Evolutionary conservation across 2,329 filamentous ascomycete species (phyloP).

Genomic region (Cercospora nicotianae): DNA sequence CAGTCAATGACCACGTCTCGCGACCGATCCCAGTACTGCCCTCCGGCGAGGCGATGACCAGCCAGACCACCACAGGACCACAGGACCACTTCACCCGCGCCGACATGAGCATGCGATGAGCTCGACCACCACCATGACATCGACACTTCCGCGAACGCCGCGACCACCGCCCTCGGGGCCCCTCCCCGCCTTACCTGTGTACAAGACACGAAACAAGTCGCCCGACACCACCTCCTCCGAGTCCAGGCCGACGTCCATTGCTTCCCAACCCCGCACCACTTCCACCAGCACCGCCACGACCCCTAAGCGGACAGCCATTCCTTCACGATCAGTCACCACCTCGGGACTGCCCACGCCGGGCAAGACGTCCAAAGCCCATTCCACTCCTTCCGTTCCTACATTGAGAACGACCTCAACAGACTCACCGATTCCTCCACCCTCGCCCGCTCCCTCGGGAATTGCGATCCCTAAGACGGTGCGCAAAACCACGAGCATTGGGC

Average conservation of each 20-base stretch:
- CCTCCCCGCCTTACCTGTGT: slow-evolving; percentile 71
- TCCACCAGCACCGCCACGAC: slow-evolving; percentile 41
- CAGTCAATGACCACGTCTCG: not conserved
- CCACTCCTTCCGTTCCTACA: slow-evolving; percentile 57
- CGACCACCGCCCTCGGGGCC: slow-evolving; percentile 69
- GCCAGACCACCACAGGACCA: not conserved
- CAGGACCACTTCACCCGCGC: slow-evolving; percentile 1
- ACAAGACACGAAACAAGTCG: slow-evolving; percentile 64
- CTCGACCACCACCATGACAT: slow-evolving; percentile 27
- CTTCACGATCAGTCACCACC: slow-evolving; percentile 44
- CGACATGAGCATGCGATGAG: slow-evolving; percentile 1
- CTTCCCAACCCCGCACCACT: slow-evolving; percentile 38
- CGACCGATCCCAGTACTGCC: not conserved
- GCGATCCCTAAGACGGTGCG: slow-evolving; percentile 63
- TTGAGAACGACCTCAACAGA: slow-evolving; percentile 45
- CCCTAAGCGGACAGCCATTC: slow-evolving; percentile 34
- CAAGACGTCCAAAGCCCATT: slow-evolving; percentile 44
- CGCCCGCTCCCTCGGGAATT: slow-evolving; percentile 15
- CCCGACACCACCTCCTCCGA: slow-evolving; percentile 47
- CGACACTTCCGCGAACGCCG: slow-evolving; percentile 56
- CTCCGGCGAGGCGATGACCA: not conserved
- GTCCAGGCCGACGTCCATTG: slow-evolving; percentile 31
- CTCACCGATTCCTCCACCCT: slow-evolving; percentile 17
- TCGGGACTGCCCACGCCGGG: slow-evolving; percentile 55
- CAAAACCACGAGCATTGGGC: slow-evolving; percentile 89